Evolutionary conservation across 352 stramenopile species (phyloP).

Genomic region (Globisporangium nagaii): DNA sequence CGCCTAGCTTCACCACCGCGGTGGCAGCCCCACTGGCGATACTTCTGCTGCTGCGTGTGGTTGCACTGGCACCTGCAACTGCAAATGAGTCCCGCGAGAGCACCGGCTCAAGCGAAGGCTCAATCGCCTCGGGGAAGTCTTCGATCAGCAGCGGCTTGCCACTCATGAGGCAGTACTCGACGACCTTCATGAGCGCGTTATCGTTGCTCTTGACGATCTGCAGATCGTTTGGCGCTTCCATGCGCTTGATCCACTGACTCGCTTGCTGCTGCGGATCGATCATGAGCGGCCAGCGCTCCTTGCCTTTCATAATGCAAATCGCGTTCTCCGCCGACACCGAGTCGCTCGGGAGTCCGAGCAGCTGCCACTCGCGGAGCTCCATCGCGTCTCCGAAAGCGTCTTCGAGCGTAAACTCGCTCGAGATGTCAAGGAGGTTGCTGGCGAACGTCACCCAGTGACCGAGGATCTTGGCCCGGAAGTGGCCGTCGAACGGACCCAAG

Average conservation of each 20-base stretch:
- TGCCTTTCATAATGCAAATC: constrained; percentile 82
- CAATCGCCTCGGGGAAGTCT: constrained; percentile 43
- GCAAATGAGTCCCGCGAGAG: constrained; percentile 17
- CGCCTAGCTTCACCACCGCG: constrained; percentile 56
- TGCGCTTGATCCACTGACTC: constrained; percentile 88
- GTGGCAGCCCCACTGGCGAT: neutral
- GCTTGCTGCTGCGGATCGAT: constrained; percentile 94
- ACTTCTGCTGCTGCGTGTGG: neutral
- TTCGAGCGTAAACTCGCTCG: constrained; percentile 47
- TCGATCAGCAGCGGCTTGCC: constrained; percentile 55
- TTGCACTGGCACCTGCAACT: neutral
- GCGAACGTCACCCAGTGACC: constrained; percentile 24
- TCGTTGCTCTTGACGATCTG: constrained; percentile 70
- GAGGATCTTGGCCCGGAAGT: constrained; percentile 32
- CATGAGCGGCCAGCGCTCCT: constrained; percentile 88
- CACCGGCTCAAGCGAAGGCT: constrained; percentile 53
- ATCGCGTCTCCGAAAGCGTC: constrained; percentile 75
- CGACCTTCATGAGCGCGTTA: constrained; percentile 24
- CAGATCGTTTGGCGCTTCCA: constrained; percentile 63
- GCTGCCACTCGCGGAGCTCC: constrained; percentile 84
- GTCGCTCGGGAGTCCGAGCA: constrained; percentile 87
- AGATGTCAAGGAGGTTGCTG: constrained; percentile 20
- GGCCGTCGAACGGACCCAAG: constrained; percentile 55
- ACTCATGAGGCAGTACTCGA: constrained; percentile 31
- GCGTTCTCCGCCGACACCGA: constrained; percentile 87